A percentile compares a stretch with the other conserved stretches of the same genome.
Conservation (phyloP, 148 eudicot species). For the Rhododendron simsii region DNA sequence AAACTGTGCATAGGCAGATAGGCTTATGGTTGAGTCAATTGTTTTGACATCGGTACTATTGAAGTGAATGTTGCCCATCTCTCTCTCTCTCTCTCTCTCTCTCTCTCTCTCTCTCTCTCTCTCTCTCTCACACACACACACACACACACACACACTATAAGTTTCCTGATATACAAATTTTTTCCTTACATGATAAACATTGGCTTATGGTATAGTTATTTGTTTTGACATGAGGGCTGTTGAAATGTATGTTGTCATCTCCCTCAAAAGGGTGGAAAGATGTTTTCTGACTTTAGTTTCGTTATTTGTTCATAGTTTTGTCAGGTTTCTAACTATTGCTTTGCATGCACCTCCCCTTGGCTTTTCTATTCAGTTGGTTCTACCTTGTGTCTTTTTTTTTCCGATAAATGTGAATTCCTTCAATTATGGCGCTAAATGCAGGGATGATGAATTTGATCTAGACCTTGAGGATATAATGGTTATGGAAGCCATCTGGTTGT, state of each 20-base stretch:
- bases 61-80: neutral
- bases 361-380: neutral
- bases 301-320: neutral
- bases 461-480: slow-evolving; percentile 98
- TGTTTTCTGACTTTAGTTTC: neutral
- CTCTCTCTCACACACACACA: neutral
- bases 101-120: neutral
- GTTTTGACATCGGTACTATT: neutral
- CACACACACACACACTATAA: neutral
- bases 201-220: neutral
- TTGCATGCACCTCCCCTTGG: neutral
- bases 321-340: neutral
- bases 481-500: slow-evolving; percentile 98
- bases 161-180: neutral
- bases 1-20: neutral
- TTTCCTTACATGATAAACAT: neutral
- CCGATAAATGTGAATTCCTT: neutral
- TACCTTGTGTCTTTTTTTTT: neutral
- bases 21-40: neutral
- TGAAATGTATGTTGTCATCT: neutral
- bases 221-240: neutral
- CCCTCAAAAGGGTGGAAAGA: neutral
- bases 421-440: slow-evolving; percentile 28
- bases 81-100: neutral
- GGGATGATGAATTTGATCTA: slow-evolving; percentile 80